Evolutionary conservation across 306 rosid genomes (phyloP).

Genomic region (Cicer bijugum): DNA sequence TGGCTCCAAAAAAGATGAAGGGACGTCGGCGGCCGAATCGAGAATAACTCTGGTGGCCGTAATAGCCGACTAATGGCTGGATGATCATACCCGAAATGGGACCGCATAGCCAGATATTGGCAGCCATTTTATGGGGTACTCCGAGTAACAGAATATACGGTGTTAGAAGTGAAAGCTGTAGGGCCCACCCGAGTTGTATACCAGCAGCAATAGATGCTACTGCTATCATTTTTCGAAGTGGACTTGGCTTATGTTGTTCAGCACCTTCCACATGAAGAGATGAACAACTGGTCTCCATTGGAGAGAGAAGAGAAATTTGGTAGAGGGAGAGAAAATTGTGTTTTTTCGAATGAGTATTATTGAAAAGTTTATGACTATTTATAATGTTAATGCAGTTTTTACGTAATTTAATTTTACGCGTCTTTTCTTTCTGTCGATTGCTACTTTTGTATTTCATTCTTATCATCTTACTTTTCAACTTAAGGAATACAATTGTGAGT

Average conservation of each 20-base stretch:
- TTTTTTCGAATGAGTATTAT: too few species aligned
- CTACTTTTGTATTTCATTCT: too few species aligned
- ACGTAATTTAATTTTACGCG: too few species aligned
- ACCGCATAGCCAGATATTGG: slow-evolving; percentile 81
- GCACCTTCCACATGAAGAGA: neutral
- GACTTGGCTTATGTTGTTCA: neutral
- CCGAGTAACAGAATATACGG: slow-evolving; percentile 77
- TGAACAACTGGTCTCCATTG: neutral
- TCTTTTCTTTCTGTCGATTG: too few species aligned
- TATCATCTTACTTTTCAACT: too few species aligned
- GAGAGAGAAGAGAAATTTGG: neutral
- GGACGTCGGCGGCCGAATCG: slow-evolving; percentile 80
- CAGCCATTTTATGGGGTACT: slow-evolving; percentile 65
- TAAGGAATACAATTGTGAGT: too few species aligned
- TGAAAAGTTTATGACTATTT: too few species aligned
- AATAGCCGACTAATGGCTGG: slow-evolving; percentile 71
- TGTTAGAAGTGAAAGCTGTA: slow-evolving; percentile 69
- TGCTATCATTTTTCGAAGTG: slow-evolving; percentile 45
- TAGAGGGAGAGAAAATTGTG: neutral
- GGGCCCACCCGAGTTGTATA: slow-evolving; percentile 83
- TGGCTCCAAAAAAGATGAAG: slow-evolving; percentile 52
- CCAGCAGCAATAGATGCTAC: slow-evolving; percentile 80
- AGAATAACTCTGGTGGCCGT: slow-evolving; percentile 65
- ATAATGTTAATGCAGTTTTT: too few species aligned
- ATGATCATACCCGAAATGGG: slow-evolving; percentile 73